Conservation (phyloP, 106 monocot species). For the Amphibolis antarctica region DNA sequence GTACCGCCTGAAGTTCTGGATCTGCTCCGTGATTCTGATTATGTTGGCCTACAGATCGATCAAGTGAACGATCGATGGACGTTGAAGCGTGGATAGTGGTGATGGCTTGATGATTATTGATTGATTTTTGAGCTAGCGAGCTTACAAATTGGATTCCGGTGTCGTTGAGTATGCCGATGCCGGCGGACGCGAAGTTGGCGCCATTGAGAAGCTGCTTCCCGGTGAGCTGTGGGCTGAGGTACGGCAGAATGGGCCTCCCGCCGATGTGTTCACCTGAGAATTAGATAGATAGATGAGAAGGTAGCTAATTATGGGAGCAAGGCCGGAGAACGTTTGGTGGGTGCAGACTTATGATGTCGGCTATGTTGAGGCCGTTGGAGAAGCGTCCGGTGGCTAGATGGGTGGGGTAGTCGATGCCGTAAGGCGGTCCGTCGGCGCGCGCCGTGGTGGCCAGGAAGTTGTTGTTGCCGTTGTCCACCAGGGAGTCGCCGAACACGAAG, state of each 20-base stretch:
- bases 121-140: no score
- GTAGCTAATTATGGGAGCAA: neutral
- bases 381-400: slow-evolving; percentile 37
- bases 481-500: slow-evolving; percentile 44
- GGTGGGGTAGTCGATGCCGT: slow-evolving; percentile 46
- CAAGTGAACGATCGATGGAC: neutral
- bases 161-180: slow-evolving; percentile 83
- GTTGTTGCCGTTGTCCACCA: slow-evolving; percentile 51
- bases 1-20: slow-evolving; percentile 70
- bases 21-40: slow-evolving; percentile 48
- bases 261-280: slow-evolving; percentile 64
- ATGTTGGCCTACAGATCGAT: slow-evolving; percentile 45
- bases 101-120: no score
- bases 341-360: slow-evolving; percentile 34
- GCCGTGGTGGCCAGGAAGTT: slow-evolving; percentile 44
- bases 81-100: no score
- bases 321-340: neutral
- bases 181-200: slow-evolving; percentile 87
- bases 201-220: slow-evolving; percentile 58
- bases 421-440: slow-evolving; percentile 38
- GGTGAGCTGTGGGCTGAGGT: slow-evolving; percentile 64
- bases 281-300: neutral
- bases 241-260: slow-evolving; percentile 46
- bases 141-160: slow-evolving; percentile 85
- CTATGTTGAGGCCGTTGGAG: slow-evolving; percentile 44